These are phyloP conservation scores for Penicillium malachiteum DNA, from an alignment of 495 filamentous ascomycete genomes.

Conservation along the genomic window DNA sequence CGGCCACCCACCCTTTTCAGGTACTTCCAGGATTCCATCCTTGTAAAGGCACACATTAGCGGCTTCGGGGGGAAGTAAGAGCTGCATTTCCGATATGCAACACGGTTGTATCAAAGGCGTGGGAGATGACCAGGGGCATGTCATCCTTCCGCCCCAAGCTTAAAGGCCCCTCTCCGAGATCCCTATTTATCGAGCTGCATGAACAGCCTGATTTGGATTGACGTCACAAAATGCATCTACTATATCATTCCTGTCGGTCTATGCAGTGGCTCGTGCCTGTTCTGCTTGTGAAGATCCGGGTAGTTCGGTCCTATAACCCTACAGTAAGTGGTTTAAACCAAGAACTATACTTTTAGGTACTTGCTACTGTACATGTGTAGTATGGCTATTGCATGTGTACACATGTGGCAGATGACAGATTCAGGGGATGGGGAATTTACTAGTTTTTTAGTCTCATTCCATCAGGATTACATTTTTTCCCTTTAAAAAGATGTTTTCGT, in stretches of 20 bases:
- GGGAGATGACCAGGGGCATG: constrained; percentile 9
- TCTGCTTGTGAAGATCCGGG: not conserved
- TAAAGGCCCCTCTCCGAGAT: not conserved
- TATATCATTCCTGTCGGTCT: not conserved
- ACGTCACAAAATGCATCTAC: constrained; percentile 13
- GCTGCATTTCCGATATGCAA: constrained; percentile 26
- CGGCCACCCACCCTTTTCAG: constrained; percentile 3
- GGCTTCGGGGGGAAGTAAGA: constrained; percentile 34
- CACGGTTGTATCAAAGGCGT: constrained; percentile 18
- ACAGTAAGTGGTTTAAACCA: not conserved
- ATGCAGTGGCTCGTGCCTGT: not conserved
- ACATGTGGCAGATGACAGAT: no score
- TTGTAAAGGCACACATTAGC: constrained; percentile 33
- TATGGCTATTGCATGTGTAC: no score
- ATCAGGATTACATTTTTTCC: no score
- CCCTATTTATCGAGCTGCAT: constrained; percentile 14
- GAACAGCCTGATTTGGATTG: constrained; percentile 9
- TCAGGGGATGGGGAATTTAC: no score
- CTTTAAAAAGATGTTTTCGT: no score
- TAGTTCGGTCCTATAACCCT: not conserved
- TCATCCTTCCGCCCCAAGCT: not conserved
- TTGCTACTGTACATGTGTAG: no score
- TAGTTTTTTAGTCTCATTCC: no score
- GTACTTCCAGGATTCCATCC: constrained; percentile 19
- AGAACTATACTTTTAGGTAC: not conserved